A percentile compares a stretch with the other conserved stretches of the same genome.
Evolutionary conservation across 257 asterid species (phyloP).

Genomic region (Solanum peruvianum): DNA sequence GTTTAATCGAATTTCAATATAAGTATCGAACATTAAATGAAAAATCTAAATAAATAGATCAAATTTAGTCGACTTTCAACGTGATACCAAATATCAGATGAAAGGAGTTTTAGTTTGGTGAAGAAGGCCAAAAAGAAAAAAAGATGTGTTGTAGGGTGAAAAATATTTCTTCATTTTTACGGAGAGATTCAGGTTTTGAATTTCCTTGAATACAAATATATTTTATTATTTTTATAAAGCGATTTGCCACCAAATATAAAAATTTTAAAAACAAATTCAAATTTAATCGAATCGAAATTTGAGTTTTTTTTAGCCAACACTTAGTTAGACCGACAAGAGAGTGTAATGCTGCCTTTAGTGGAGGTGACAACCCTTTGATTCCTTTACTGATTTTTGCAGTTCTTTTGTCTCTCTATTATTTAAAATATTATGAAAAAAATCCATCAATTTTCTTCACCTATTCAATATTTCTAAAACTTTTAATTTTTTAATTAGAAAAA

Average conservation of each 20-base stretch:
- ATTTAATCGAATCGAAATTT: background rate
- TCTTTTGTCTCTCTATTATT: background rate
- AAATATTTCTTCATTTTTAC: background rate
- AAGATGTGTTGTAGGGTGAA: background rate
- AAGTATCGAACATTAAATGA: rapidly evolving
- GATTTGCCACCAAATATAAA: background rate
- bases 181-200: rapidly evolving
- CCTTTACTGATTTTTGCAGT: conserved; percentile 10
- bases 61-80: rapidly evolving
- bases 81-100: background rate
- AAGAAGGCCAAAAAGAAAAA: too few species aligned
- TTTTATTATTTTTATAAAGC: background rate
- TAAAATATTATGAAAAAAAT: background rate
- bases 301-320: background rate
- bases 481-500: background rate
- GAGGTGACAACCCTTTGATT: conserved; percentile 28
- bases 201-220: background rate
- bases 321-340: conserved; percentile 18
- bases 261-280: background rate
- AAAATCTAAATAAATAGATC: rapidly evolving
- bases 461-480: background rate
- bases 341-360: conserved; percentile 18
- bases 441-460: background rate
- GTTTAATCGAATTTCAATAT: rapidly evolving
- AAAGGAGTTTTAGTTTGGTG: background rate